These are phyloP conservation scores for Ogataea methylovora DNA, from an alignment of 805 yeast genomes.

Conservation along the genomic window DNA sequence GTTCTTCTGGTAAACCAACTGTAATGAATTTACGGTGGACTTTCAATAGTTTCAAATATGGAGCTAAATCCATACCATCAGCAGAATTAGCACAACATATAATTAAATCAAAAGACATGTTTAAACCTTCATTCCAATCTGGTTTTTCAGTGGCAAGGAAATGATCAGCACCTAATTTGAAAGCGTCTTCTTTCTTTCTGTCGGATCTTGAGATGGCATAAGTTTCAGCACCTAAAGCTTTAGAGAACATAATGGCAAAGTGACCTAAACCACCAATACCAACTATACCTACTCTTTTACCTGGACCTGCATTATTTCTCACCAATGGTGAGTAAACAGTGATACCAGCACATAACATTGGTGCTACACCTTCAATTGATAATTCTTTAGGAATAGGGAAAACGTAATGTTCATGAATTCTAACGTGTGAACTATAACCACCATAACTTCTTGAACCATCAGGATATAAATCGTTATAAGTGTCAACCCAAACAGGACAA, in stretches of 20 bases:
- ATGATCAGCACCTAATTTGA: conserved; percentile 49
- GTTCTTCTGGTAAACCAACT: conserved; percentile 60
- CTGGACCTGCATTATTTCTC: conserved; percentile 30
- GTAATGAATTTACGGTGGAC: conserved; percentile 52
- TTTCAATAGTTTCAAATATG: conserved; percentile 42
- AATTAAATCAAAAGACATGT: conserved; percentile 38
- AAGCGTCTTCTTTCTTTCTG: conserved; percentile 43
- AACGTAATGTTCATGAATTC: conserved; percentile 56
- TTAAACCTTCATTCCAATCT: conserved; percentile 25
- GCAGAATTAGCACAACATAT: conserved; percentile 47
- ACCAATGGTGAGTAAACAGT: conserved; percentile 65
- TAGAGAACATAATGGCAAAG: conserved; percentile 50
- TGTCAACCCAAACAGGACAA: conserved; percentile 28
- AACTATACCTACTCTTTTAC: conserved; percentile 44
- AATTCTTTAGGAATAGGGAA: conserved; percentile 55
- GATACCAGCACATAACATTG: conserved; percentile 72
- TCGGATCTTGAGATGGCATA: conserved; percentile 45
- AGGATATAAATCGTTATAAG: conserved; percentile 26
- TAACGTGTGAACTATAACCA: conserved; percentile 59
- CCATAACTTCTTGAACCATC: conserved; percentile 40
- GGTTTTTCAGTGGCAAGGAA: conserved; percentile 41
- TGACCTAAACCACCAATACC: conserved; percentile 69
- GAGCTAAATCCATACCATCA: conserved; percentile 39
- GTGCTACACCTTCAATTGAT: conserved; percentile 53
- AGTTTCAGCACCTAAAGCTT: conserved; percentile 58